Base-by-base conservation (phyloP, 768 basidiomycete species). In the Clavaria fumosa region DNA sequence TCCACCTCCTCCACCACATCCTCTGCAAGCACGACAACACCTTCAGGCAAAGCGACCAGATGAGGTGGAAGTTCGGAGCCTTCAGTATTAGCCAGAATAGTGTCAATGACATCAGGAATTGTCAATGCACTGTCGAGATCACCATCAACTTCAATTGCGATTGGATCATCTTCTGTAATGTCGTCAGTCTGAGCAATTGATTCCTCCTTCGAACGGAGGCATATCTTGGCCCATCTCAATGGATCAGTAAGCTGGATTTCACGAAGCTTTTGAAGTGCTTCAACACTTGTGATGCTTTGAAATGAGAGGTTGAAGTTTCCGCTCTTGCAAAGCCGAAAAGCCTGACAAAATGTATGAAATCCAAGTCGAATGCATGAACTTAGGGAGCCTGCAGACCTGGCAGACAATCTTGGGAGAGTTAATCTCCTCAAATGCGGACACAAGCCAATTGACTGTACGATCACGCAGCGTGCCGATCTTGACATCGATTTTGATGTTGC, bases 371-470 rank as follows among this genome's bases (percentile, higher is more conserved):
- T 23, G 39, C 34, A 40, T 17, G 41, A 9, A 37, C 42, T n/a
- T 23, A 23, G 31, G n/a, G 26, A 28, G 21, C 18, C 14, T 19
- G 40, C 48, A 14, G 22, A 58, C 60, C 47, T 55, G 56, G 37
- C 50, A 49, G 6, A 64, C 44, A 5, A 60, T 38, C 0, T 46
- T 46, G 11, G 43, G 31, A 3, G 50, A 44, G 34, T 56, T 57
- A 5, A 63, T 35, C 0, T 44, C 44, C 4, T 46, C 28, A 37
- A 47, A 57, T 7, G 53, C 57, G 33, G 53, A 50, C 43, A 55
- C 53, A 12, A 64, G 24, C 59, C 59, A 63, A 2, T 40, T 9
- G 0, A 52, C 45, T 17, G 47, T 48, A 7, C 45, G 38, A 40
- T 60, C 27, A 7, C 51, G 47, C 7, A 61, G 31, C 2, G 36